Base-by-base conservation (phyloP, 169 alveolate species). In the Plasmodium adleri region DNA sequence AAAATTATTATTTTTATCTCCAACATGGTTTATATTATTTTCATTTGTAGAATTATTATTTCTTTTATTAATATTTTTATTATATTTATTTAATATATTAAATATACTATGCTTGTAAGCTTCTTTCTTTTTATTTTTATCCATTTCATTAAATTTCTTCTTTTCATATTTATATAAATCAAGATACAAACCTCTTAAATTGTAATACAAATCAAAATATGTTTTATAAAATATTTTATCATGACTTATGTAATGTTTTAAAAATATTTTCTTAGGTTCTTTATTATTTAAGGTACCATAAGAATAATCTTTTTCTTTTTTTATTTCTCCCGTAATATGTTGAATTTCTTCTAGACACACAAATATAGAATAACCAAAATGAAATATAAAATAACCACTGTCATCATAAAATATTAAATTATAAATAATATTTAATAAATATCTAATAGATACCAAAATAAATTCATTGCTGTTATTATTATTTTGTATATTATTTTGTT, bases 141-240 rank as follows among this genome's bases (percentile, higher is more conserved):
- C 73, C 72, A 86, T 64, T 47, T 86, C 87, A 13, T 12, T 52
- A 54, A 71, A 72, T 64, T 72, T 71, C 15, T 86, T 71, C 50
- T 63, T 86, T 73, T 86, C 92, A 86, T 58, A 86, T 64, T 52
- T 73, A 59, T 72, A 86, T 15, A 86, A 74, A 64, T 86, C 92
- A 15, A 66, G 10, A 66, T 72, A 72, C 7, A 86, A 32, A 47
- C 45, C 58, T 73, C 72, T 86, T 24, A 86, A 56, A 56, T 86
- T 86, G 15, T 86, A 86, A 50, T 86, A 86, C 52, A 86, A 49
- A 39, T 47, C 24, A 54, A 70, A 20, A 74, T 59, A 86, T 22
- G 59, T 39, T 60, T 71, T 86, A 86, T 71, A 86, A 50, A 86
- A 72, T 13, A 86, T 15, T 26, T 70, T 72, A 24, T 86, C 92